Conservation (phyloP, 2,329 filamentous ascomycete genomes). For the Fusarium xylarioides region DNA sequence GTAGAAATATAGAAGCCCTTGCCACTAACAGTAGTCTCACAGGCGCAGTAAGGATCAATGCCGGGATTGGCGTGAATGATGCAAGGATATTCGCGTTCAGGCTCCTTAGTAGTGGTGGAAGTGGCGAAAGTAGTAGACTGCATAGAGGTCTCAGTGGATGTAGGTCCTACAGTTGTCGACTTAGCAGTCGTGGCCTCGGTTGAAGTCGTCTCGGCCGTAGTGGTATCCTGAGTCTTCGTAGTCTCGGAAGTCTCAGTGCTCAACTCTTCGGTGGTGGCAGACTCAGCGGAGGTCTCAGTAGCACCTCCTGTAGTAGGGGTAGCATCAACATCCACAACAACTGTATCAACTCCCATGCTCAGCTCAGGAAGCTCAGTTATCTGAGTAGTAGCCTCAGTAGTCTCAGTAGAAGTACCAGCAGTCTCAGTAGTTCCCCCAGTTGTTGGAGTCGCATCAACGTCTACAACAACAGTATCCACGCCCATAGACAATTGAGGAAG, state of each 20-base stretch:
- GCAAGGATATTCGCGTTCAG: constrained; percentile 3
- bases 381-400: neutral
- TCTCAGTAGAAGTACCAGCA: neutral
- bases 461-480: neutral
- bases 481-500: neutral
- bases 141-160: neutral
- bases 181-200: neutral
- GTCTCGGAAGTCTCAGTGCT: neutral
- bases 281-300: neutral
- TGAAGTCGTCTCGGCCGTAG: neutral
- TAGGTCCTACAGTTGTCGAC: neutral
- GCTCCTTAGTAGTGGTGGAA: neutral
- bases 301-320: neutral
- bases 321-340: neutral
- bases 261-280: neutral
- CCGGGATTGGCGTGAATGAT: neutral
- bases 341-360: neutral
- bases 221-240: neutral
- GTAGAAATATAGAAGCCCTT: neutral
- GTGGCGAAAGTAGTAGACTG: neutral
- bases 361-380: neutral
- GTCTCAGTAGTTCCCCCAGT: neutral
- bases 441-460: neutral
- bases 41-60: neutral
- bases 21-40: constrained; percentile 1